Conservation (phyloP, 495 filamentous ascomycete species). For the Cercophora samala region DNA sequence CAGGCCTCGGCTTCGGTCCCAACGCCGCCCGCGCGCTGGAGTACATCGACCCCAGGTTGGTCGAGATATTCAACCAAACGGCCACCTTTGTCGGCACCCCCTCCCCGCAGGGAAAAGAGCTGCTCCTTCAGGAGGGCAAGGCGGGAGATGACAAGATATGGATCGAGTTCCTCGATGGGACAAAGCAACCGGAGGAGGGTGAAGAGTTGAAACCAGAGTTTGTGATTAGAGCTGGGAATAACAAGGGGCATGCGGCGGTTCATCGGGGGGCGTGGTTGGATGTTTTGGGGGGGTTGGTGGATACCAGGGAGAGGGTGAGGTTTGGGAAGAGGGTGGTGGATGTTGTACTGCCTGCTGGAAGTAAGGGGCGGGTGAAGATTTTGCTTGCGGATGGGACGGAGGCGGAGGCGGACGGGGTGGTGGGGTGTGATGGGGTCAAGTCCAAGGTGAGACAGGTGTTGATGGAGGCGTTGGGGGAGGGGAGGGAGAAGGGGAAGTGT, state of each 20-base stretch:
- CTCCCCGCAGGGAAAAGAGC: background rate
- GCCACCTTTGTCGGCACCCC: slow-evolving; percentile 13
- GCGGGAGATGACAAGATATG: slow-evolving; percentile 12
- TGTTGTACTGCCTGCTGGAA: slow-evolving; percentile 24
- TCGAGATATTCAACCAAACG: slow-evolving; percentile 18
- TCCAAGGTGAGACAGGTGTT: slow-evolving; percentile 49
- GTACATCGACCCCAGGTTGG: slow-evolving; percentile 21
- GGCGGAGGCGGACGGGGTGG: slow-evolving; percentile 51
- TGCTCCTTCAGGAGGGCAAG: slow-evolving; percentile 6
- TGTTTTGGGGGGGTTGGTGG: slow-evolving; percentile 55
- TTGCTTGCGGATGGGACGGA: slow-evolving; percentile 54
- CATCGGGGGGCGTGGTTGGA: slow-evolving; percentile 60
- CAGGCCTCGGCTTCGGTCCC: slow-evolving; percentile 58
- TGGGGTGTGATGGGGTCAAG: slow-evolving; percentile 60
- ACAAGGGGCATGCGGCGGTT: slow-evolving; percentile 36
- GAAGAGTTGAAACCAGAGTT: slow-evolving; percentile 22
- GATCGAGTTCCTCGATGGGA: slow-evolving; percentile 27
- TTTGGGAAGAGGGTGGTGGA: slow-evolving; percentile 46
- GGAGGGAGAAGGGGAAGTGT: slow-evolving; percentile 28
- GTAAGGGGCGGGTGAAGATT: slow-evolving; percentile 41
- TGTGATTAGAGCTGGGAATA: slow-evolving; percentile 19
- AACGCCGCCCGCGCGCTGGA: slow-evolving; percentile 58
- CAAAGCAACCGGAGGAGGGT: background rate
- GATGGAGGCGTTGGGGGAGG: slow-evolving; percentile 28
- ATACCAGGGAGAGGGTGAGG: slow-evolving; percentile 38